phyloP scores from a whole-genome alignment of 345 rosid genomes.

The Clarkia xantiana region DNA sequence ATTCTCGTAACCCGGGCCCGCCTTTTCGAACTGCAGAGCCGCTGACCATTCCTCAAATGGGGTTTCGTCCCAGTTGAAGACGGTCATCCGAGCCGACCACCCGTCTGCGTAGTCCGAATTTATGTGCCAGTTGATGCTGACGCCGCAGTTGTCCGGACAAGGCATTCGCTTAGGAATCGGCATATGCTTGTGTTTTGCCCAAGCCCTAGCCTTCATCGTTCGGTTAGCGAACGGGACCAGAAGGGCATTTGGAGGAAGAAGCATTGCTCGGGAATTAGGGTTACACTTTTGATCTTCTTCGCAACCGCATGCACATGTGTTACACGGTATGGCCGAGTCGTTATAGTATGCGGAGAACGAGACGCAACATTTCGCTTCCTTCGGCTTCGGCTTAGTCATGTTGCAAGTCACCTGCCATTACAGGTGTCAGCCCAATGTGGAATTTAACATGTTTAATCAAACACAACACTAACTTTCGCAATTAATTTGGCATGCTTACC shows the following conservation, averaged over 20 bases:
- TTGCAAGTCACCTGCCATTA: slow-evolving; percentile 38
- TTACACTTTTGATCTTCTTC: slow-evolving; percentile 32
- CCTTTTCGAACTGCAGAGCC: slow-evolving; percentile 48
- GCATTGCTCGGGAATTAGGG: slow-evolving; percentile 32
- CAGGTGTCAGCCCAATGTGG: no score
- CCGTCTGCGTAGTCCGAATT: slow-evolving; percentile 52
- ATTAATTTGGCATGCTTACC: no score
- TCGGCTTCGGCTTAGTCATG: slow-evolving; percentile 49
- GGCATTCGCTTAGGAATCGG: slow-evolving; percentile 48
- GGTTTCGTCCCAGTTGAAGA: slow-evolving; percentile 61
- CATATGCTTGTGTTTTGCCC: slow-evolving; percentile 46
- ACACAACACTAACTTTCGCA: no score
- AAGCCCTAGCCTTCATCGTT: slow-evolving; percentile 54
- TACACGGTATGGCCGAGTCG: slow-evolving; percentile 65
- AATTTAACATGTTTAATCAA: no score
- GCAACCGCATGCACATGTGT: slow-evolving; percentile 91
- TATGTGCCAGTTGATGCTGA: slow-evolving; percentile 84
- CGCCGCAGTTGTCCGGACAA: slow-evolving; percentile 92
- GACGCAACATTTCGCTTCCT: slow-evolving; percentile 63
- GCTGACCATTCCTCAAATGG: slow-evolving; percentile 65
- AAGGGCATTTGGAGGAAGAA: slow-evolving; percentile 65
- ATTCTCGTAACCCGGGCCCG: slow-evolving; percentile 47
- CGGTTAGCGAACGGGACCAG: slow-evolving; percentile 67
- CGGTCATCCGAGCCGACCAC: slow-evolving; percentile 73
- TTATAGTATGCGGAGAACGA: slow-evolving; percentile 88